Percentiles rank a stretch among this genome's conserved stretches.
phyloP scores from a whole-genome alignment of 2,329 filamentous ascomycete genomes.

The Colletotrichum acutatum region DNA sequence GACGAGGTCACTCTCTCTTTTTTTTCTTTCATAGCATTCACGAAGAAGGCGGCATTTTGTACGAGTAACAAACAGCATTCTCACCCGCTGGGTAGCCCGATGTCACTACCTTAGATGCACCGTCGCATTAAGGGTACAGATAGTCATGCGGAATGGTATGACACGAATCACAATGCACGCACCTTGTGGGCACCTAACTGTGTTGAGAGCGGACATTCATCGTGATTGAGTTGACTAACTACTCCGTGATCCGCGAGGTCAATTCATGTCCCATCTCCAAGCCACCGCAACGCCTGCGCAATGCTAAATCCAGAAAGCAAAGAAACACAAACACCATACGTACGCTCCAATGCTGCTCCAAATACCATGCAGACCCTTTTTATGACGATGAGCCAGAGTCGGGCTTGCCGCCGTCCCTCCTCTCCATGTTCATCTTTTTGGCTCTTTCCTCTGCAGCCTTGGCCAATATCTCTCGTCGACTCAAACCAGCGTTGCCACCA shows the following conservation, averaged over 20 bases:
- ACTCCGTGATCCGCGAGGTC: background rate
- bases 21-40: conserved; percentile 10
- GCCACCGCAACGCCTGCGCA: conserved; percentile 23
- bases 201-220: background rate
- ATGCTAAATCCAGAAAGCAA: conserved; percentile 11
- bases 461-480: conserved; percentile 79
- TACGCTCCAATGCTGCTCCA: background rate
- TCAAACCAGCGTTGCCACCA: conserved; percentile 64
- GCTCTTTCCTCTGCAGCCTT: conserved; percentile 77
- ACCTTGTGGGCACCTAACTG: no score
- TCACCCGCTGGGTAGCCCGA: background rate
- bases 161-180: background rate
- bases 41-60: conserved; percentile 16
- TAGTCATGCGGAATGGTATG: background rate
- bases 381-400: conserved; percentile 28
- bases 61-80: background rate
- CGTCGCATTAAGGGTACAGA: background rate
- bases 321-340: background rate
- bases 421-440: conserved; percentile 53
- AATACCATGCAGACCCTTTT: background rate
- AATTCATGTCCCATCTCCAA: background rate
- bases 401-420: conserved; percentile 36
- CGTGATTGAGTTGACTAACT: background rate
- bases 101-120: background rate
- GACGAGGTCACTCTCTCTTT: conserved; percentile 1